Conservation (phyloP, 805 yeast genomes). For the Lipomyces kockii region DNA sequence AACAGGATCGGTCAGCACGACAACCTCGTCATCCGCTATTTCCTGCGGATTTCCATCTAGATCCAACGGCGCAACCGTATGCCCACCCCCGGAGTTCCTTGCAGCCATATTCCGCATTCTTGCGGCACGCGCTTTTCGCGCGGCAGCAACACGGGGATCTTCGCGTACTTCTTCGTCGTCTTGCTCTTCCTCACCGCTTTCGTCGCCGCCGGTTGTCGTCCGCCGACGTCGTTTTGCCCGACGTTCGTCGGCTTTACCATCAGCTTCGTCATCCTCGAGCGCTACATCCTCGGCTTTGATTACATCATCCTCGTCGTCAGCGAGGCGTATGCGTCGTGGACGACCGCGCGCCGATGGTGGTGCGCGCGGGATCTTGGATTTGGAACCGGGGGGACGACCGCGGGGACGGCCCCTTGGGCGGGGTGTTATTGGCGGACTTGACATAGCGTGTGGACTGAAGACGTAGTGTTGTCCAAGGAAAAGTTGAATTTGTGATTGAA, state of each 20-base stretch:
- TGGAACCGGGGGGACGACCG: slow-evolving; percentile 46
- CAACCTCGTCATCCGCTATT: slow-evolving; percentile 76
- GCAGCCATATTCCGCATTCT: slow-evolving; percentile 28
- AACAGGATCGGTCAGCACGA: slow-evolving; percentile 71
- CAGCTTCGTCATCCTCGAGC: slow-evolving; percentile 14
- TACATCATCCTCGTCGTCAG: slow-evolving; percentile 28
- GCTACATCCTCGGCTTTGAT: slow-evolving; percentile 28
- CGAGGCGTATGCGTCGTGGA: slow-evolving; percentile 32
- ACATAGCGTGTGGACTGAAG: neutral
- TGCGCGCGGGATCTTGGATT: slow-evolving; percentile 39
- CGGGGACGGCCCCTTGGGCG: slow-evolving; percentile 41
- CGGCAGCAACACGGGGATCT: slow-evolving; percentile 35
- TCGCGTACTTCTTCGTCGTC: slow-evolving; percentile 32
- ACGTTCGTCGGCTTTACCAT: slow-evolving; percentile 16
- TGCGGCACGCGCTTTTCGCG: slow-evolving; percentile 36
- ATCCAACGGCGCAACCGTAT: slow-evolving; percentile 58
- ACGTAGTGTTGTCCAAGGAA: neutral
- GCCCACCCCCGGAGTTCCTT: slow-evolving; percentile 43
- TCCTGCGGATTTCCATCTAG: slow-evolving; percentile 69
- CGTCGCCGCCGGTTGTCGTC: slow-evolving; percentile 6
- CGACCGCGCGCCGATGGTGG: slow-evolving; percentile 25
- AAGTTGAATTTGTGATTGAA: neutral
- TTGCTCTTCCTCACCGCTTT: slow-evolving; percentile 10
- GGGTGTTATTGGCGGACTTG: slow-evolving; percentile 22
- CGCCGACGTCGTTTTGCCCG: slow-evolving; percentile 13